Base-by-base conservation (phyloP, 768 basidiomycete species). In the Cyclocybe cylindracea region DNA sequence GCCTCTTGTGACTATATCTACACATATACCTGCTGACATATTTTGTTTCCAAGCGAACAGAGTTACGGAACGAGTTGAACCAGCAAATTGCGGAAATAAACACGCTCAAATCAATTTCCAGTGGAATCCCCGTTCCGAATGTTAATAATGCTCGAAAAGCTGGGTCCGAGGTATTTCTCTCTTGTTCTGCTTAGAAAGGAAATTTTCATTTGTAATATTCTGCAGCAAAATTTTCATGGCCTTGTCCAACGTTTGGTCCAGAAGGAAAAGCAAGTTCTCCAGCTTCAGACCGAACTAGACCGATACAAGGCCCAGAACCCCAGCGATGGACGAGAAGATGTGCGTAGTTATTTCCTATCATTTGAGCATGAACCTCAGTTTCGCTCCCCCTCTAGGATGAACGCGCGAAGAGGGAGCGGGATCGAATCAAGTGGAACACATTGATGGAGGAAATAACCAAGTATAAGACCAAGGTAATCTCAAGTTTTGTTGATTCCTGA, bases 221-320 rank as follows among this genome's bases (percentile, higher is more conserved):
- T 34, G 4, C 41, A 50, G 40, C 70, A 88, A 80, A 85, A 79
- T 55, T 78, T 87, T 50, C 79, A 84, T 55, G 90, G 89, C 1
- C 63, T 95, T 14, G 82, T 93, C 7, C 90, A 92, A 61, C 83
- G 90, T 8, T 75, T 95, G 11, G 81, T 88, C 3, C 80, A 85
- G 64, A 94, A 93, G 65, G 94, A 97, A 71, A 91, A 89, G 61
- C 84, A 94, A 66, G 89, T 92, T 1, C 63, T 83, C 2, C 83
- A 86, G 49, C 76, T 95, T 1, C 85, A 86, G 62, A 77, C 78
- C 3, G 88, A 94, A 61, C 68, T 94, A 14, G 87, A 86, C 49
- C 75, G 77, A 13, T 68, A 85, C 57, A 84, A 80, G 58, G 70
- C 74, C 4, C 79, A 83, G 63, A 82, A 80, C 64, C 83, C 82